Evolutionary conservation across 495 filamentous ascomycete species (phyloP).

Genomic region (Achaetomiella virescens): DNA sequence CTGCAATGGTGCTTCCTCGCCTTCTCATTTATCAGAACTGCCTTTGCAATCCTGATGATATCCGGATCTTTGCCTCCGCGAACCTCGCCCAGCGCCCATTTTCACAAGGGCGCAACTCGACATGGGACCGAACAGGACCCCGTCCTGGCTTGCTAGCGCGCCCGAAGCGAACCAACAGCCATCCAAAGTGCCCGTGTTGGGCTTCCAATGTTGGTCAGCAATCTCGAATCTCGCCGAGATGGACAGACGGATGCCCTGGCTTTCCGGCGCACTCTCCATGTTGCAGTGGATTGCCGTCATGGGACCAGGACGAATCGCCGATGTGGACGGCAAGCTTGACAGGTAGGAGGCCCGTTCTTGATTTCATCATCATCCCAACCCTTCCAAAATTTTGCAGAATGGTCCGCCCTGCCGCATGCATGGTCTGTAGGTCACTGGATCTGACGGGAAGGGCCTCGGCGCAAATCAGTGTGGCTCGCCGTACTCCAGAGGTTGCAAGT

Average conservation of each 20-base stretch:
- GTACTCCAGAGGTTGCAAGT: constrained; percentile 25
- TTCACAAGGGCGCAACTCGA: constrained; percentile 13
- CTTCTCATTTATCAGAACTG: constrained; percentile 57
- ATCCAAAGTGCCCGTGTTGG: constrained; percentile 61
- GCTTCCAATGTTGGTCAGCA: constrained; percentile 68
- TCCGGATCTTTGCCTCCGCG: constrained; percentile 50
- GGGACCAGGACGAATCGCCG: constrained; percentile 68
- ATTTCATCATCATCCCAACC: constrained; percentile 15
- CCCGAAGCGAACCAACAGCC: constrained; percentile 20
- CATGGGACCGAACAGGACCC: constrained; percentile 11
- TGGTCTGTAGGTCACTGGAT: constrained; percentile 36
- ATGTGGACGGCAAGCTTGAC: constrained; percentile 72
- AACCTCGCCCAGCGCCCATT: constrained; percentile 12
- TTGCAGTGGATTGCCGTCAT: constrained; percentile 62
- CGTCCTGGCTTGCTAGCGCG: background rate
- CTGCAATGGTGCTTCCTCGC: constrained; percentile 64
- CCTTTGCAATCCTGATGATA: constrained; percentile 44
- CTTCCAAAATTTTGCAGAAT: constrained; percentile 2
- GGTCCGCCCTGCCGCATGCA: constrained; percentile 41
- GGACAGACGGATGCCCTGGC: constrained; percentile 78
- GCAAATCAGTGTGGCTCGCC: constrained; percentile 22
- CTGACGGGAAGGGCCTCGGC: constrained; percentile 15
- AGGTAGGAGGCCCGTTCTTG: constrained; percentile 59
- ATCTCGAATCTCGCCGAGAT: constrained; percentile 62
- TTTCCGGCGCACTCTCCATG: constrained; percentile 63